Conservation (phyloP, 1,139 yeast species). For the Yamadazyma buinensis region DNA sequence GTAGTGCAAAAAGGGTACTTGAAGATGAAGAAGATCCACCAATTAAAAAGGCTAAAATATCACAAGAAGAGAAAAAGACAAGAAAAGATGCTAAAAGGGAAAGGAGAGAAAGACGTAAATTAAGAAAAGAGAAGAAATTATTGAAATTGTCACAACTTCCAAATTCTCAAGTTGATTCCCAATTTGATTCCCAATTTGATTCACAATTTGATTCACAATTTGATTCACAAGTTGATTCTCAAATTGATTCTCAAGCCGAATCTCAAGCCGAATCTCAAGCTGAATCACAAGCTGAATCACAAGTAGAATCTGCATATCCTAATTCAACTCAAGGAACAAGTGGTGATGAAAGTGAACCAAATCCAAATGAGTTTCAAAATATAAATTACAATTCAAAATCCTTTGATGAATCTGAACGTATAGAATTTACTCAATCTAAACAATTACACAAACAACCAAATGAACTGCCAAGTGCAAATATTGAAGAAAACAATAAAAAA, state of each 20-base stretch:
- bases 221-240: neutral
- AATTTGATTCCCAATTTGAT: too few species aligned
- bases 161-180: too few species aligned
- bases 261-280: neutral
- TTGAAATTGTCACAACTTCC: too few species aligned
- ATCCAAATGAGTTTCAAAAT: neutral
- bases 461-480: too few species aligned
- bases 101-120: conserved; percentile 2
- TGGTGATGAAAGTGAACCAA: neutral
- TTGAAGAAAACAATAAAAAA: too few species aligned
- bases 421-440: neutral
- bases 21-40: neutral
- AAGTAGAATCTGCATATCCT: too few species aligned
- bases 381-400: too few species aligned
- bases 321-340: too few species aligned
- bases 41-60: neutral
- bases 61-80: neutral
- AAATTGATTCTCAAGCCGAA: neutral
- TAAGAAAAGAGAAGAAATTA: conserved; percentile 1
- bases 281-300: neutral
- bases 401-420: neutral
- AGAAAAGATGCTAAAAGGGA: conserved; percentile 2
- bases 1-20: too few species aligned
- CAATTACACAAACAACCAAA: too few species aligned
- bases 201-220: neutral